Base-by-base conservation (phyloP, 2,329 filamentous ascomycete species). In the Penicillium sp. region DNA sequence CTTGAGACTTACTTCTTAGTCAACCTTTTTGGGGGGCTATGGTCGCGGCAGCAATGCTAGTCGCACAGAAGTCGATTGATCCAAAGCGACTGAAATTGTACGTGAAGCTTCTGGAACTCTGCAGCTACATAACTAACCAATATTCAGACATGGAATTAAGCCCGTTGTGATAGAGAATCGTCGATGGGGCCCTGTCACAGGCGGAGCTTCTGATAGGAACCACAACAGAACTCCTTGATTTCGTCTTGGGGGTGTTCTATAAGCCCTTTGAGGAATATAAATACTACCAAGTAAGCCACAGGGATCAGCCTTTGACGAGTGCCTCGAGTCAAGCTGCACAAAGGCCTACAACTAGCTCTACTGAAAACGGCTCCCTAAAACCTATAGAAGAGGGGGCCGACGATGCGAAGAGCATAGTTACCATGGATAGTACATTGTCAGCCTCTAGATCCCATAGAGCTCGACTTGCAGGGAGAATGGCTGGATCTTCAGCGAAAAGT, bases 11-110 rank as follows among this genome's bases (percentile, higher is more conserved):
- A 46, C 35, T 10, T 33, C 9, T 12, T 17, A 70, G 67, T 61
- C 81, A 83, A 61, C 78, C 76, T 1, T 83, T 83, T 62, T 83
- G 81, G 81, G 80, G 80, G 7, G 64, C 75, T 12, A 81, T 82
- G 77, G 73, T 83, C 1, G 77, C 40, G 6, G 40, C 40, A 42
- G 40, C 40, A n/a, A 9, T 14, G 40, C 14, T 42, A 26, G 25
- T 42, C 25, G 40, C 40, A n/a, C 40, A 42, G 16, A n/a, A 17
- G 10, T 26, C 28, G 19, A n/a, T 42, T n/a, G 6, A 42, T 42
- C 40, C 40, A 42, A 42, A 42, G n/a, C 25, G 25, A 26, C 40
- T 42, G 4, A 42, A 42, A 42, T 10, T 28, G 40, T 42, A 42
- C 14, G 40, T 28, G 22, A 42, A 28, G 8, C 26, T 5, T 42